Base-by-base conservation (phyloP, 345 rosid genomes). In the Camelina laxa region DNA sequence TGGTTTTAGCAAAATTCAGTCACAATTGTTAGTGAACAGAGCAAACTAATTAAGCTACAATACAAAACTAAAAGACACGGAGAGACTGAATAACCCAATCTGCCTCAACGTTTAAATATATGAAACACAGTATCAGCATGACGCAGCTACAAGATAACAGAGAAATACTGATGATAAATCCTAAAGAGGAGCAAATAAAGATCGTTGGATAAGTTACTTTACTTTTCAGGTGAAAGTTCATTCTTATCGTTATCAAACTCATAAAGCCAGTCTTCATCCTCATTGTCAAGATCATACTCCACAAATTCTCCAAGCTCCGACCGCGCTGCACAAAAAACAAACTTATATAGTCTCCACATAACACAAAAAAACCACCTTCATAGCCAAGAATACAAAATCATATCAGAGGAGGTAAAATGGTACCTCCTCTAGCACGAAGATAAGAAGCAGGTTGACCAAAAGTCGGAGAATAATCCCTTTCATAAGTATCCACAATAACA, bases 281-380 rank as follows among this genome's bases (percentile, higher is more conserved):
- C 99, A 75, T 95, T 95, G 79, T 92, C 99, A 64, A 95, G 79
- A 84, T 95, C 98, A 76, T 92, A 95, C 84, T 95, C 99, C 65
- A 95, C 88, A 85, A 95, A 95, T 24, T 95, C 98, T 47, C 97
- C 99, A 80, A 95, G 83, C 88, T 92, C 99, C 27, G 99, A 91
- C 75, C 99, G 84, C 64, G 96, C 99, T 92, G 81, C 84, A 82
- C 3, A 13, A 73, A 27, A 4, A 44, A 72, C 36, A 67, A 16
- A 68, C n/a, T 17, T 50, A 51, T 50, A 50, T 21, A 55, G 16
- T 45, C 58, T 57, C 66, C 17, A 11, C 60, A 55, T 14, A 15
- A 55, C 11, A 15, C 6, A 61, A 8, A 61, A 8, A 62, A 62
- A 5, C 30, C 11, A 60, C 13, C 36, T 62, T 41, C 36, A 42